Evolutionary conservation across 2,329 filamentous ascomycete species (phyloP), one percentile per base, ranked within the genome.

Genomic region (Ambrosiella cleistominuta): DNA sequence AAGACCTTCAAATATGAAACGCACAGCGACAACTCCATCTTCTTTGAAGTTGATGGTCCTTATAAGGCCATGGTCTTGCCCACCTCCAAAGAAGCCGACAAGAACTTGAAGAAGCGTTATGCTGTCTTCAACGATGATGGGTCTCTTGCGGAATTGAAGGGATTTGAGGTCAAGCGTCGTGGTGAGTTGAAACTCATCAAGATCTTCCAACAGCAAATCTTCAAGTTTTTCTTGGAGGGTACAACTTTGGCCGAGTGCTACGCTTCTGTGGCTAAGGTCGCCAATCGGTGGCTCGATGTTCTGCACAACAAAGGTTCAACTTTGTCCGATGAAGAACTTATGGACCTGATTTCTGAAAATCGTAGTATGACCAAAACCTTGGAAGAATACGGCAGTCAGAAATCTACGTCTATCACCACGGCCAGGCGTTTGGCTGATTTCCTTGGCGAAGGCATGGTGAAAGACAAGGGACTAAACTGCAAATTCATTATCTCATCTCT

Each of bases 311-410:
- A 88, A 63, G 93, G 94, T 13, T 78, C 84, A 2, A 97, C 90
- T 1, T 74, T 99, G 12, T 90, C 91, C 0, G 91, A 99, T 64
- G 91, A 97, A 68, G 93, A 98, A 67, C 79, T 99, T 45, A 97
- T 98, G 70, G 91, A 98, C 66, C 83, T 99, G n/a, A 98, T 99
- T 81, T 96, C 89, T 54, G 93, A 99, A 70, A 99, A 99, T 72
- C 85, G 94, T 73, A 97, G 82, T 73, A 98, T 99, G 93, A 79
- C 83, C 15, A 98, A 98, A 72, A 94, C 93, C 0, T 74, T 99
- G 1, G 91, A 96, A 64, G 94, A 99, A 70, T 99, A 99, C 63
- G 93, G 90, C 15, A 74, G 73, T 7, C 94, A 98, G 66, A 98
- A 99, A 68, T 97, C 91, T 0, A 98, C 93, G 1, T 95, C 93